Evolutionary conservation across 1,284 basidiomycete species (phyloP).

Genomic region (Pholiota adiposa): DNA sequence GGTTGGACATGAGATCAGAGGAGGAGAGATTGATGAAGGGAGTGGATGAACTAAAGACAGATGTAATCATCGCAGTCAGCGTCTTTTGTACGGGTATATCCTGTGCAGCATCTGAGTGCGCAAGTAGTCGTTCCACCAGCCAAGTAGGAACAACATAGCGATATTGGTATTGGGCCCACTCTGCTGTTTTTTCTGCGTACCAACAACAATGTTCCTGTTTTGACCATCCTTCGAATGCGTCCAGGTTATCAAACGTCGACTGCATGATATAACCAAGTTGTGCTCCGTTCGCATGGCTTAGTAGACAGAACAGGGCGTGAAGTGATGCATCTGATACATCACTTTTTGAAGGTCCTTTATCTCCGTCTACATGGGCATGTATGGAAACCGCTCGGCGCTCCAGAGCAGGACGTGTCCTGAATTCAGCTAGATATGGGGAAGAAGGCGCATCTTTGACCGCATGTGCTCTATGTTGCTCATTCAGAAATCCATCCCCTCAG

Average conservation of each 20-base stretch:
- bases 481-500: neutral
- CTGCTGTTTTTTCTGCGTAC: constrained; percentile 76
- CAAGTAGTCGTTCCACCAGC: constrained; percentile 81
- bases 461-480: constrained; percentile 47
- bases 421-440: constrained; percentile 81
- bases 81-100: constrained; percentile 66
- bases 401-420: constrained; percentile 72
- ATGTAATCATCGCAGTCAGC: constrained; percentile 83
- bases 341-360: constrained; percentile 77
- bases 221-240: constrained; percentile 71
- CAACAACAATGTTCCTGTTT: constrained; percentile 80
- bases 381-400: constrained; percentile 88
- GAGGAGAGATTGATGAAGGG: constrained; percentile 92
- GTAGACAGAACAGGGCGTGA: constrained; percentile 72
- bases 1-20: constrained; percentile 83
- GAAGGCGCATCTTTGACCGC: constrained; percentile 69
- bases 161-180: constrained; percentile 92
- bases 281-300: constrained; percentile 77
- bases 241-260: constrained; percentile 70
- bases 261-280: constrained; percentile 80
- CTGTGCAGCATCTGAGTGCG: constrained; percentile 62
- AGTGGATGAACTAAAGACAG: constrained; percentile 81
- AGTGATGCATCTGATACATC: constrained; percentile 82
- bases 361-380: constrained; percentile 85
- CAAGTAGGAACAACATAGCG: constrained; percentile 88